Conservation (phyloP, 805 yeast genomes). For the Isabelozyma pseudorhagii region DNA sequence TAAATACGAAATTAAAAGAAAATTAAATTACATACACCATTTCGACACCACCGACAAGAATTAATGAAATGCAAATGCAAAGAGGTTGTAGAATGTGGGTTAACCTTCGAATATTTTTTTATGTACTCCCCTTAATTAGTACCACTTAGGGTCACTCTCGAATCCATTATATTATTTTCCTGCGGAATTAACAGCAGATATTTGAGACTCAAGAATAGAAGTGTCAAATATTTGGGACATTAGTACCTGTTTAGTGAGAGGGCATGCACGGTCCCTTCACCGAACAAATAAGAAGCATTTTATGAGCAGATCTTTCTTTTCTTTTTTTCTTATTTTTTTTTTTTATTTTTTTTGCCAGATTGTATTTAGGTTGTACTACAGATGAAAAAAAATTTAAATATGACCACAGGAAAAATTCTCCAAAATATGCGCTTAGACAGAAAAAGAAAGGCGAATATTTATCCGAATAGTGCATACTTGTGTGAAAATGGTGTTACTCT, state of each 20-base stretch:
- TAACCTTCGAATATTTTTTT: background rate
- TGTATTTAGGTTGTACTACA: background rate
- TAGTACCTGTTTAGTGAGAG: background rate
- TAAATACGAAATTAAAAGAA: background rate
- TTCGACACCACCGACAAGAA: background rate
- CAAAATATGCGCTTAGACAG: background rate
- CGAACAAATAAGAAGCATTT: no score
- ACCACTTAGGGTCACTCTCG: background rate
- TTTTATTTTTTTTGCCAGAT: no score
- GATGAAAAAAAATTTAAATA: background rate
- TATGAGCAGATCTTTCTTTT: no score
- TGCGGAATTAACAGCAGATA: background rate
- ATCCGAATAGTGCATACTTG: background rate
- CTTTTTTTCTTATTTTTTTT: no score
- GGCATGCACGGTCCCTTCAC: background rate
- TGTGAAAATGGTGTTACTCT: background rate
- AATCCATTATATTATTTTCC: background rate
- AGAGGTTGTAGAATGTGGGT: background rate
- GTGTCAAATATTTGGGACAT: background rate
- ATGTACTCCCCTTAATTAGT: background rate
- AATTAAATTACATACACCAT: background rate
- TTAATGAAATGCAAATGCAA: background rate
- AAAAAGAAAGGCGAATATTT: background rate
- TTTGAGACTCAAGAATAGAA: background rate
- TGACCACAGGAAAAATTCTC: background rate